Evolutionary conservation across 176 grass and related monocot species (phyloP), one percentile per base, ranked within the genome.

Genomic region (Guadua angustifolia): DNA sequence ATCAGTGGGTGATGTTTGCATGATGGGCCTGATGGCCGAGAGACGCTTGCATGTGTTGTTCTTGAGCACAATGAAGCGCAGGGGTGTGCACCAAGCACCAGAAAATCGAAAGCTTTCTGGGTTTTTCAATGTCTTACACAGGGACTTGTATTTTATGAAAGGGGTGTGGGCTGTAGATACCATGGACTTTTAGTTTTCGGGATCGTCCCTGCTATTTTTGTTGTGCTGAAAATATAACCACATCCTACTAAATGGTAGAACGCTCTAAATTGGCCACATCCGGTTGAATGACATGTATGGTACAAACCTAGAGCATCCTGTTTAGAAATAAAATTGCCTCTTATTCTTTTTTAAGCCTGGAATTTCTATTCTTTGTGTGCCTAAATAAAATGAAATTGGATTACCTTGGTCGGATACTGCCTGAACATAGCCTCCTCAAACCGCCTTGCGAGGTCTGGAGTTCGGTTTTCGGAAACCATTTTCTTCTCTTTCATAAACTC

Each of bases 371-470:
- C 8, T 22, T 36, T 80, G 29, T 53, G 59, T 32, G 33, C 25
- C 16, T 65, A 65, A 40, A 21, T 56, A 68, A 80, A 18, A 43
- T 12, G 49, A 6, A 19, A 69, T 81, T 9, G 7, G 32, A 80
- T 56, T 79, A 84, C 81, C 87, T 84, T 88, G 14, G 21, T 59
- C 7, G 74, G 46, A 81, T 78, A 56, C 9, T 76, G 7, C 74
- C 16, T 88, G 68, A 24, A 61, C 61, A 94, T 1, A 69, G 4
- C 10, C 4, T 18, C 18, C 72, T 89, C 88, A 45, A 85, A 3
- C 61, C 53, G 78, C 17, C 0, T 43, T 5, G 63, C 82, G 0
- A 55, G 4, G 4, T 10, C 69, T 73, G 11, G 13, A 25, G 62
- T 4, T 26, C 3, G 2, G 5, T 83, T 9, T 15, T 36, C 14